These are phyloP conservation scores for Cucurbita ficifolia DNA, from an alignment of 306 rosid genomes.

Conservation along the genomic window DNA sequence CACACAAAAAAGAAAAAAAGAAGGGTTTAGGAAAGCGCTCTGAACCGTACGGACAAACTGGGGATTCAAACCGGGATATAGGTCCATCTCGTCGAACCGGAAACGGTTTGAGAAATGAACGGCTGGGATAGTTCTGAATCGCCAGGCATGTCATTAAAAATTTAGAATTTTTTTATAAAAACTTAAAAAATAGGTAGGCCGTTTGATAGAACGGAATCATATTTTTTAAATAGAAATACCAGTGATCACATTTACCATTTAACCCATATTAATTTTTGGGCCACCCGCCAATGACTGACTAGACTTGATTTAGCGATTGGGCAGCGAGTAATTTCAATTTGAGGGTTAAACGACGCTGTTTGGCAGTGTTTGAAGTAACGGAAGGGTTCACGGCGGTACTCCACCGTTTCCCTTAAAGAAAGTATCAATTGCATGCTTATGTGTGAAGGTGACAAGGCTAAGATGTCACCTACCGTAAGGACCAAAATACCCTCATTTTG, in stretches of 20 bases:
- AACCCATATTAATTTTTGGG: neutral
- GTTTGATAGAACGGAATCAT: too few relatives aligned
- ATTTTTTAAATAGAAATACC: too few relatives aligned
- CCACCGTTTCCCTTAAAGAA: neutral
- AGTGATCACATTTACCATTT: too few relatives aligned
- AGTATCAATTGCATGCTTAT: neutral
- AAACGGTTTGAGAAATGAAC: neutral
- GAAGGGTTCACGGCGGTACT: neutral
- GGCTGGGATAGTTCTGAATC: neutral
- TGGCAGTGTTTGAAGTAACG: neutral
- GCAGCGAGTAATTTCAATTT: neutral
- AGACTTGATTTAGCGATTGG: neutral
- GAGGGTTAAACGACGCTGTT: neutral
- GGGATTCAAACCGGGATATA: neutral
- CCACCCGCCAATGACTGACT: neutral
- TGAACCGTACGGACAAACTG: neutral
- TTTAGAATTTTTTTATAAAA: too few relatives aligned
- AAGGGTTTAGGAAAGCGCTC: neutral
- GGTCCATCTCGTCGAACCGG: neutral
- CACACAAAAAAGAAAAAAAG: too few relatives aligned
- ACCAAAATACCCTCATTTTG: neutral
- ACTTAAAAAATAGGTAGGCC: too few relatives aligned
- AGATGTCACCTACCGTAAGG: neutral
- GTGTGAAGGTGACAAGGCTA: neutral
- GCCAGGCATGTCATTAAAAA: neutral